Percentiles rank a stretch among this genome's conserved stretches.
Evolutionary conservation across 2,329 filamentous ascomycete genomes (phyloP).

Genomic region (Dactylellina drechsleri): DNA sequence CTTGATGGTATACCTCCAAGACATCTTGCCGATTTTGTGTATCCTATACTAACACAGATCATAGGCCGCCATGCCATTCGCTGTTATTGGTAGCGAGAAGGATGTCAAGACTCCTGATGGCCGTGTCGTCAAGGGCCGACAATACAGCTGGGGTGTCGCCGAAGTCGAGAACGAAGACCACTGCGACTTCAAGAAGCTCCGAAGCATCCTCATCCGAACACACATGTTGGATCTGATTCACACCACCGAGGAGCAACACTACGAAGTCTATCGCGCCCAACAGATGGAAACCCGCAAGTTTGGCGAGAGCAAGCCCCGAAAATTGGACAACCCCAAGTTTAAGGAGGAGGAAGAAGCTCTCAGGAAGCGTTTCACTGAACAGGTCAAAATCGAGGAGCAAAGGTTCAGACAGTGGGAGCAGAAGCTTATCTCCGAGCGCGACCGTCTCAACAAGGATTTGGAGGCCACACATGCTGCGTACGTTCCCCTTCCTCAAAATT

Average conservation of each 20-base stretch:
- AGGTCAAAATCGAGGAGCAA: conserved; percentile 99
- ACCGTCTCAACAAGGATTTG: conserved; percentile 99
- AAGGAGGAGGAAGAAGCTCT: conserved; percentile 99
- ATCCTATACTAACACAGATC: background rate
- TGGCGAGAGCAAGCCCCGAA: conserved; percentile 93
- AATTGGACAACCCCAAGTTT: conserved; percentile 99
- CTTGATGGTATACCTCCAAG: conserved; percentile 70
- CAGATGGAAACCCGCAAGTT: conserved; percentile 99
- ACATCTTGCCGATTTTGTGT: background rate
- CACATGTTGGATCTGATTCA: conserved; percentile 99
- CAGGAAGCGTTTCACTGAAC: conserved; percentile 98
- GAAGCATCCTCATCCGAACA: conserved; percentile 96
- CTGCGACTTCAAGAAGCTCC: conserved; percentile 99
- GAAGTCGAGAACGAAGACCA: conserved; percentile 99
- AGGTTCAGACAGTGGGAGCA: conserved; percentile 99
- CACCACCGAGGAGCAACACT: conserved; percentile 98
- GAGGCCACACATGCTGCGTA: conserved; percentile 90
- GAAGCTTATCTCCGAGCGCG: conserved; percentile 98
- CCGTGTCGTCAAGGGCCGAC: conserved; percentile 97
- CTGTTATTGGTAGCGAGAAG: conserved; percentile 98
- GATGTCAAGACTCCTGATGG: conserved; percentile 96
- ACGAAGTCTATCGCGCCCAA: conserved; percentile 97
- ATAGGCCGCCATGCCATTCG: conserved; percentile 90
- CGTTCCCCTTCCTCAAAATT: conserved; percentile 16
- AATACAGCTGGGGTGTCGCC: conserved; percentile 99